Percentiles rank a stretch among this genome's conserved stretches.
Evolutionary conservation across 768 basidiomycete species (phyloP).

Genomic region (Trametes maxima): DNA sequence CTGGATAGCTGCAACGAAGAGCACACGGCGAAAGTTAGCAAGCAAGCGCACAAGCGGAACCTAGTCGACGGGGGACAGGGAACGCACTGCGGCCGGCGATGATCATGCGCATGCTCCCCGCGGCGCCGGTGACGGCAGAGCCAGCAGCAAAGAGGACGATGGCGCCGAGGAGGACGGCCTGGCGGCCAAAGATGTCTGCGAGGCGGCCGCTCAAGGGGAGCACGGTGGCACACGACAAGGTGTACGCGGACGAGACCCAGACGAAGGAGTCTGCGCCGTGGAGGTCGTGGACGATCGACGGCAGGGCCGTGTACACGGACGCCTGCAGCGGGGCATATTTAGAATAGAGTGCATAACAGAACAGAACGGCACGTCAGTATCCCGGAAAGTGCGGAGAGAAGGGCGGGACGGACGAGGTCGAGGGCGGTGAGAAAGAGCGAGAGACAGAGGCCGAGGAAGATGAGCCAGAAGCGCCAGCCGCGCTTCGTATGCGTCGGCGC

Average conservation of each 20-base stretch:
- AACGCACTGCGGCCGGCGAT: slow-evolving; percentile 38
- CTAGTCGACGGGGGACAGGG: too few relatives aligned
- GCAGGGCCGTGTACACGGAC: slow-evolving; percentile 29
- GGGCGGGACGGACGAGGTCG: slow-evolving; percentile 15
- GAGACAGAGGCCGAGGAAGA: slow-evolving; percentile 21
- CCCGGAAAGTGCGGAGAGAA: not conserved
- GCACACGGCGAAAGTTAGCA: too few relatives aligned
- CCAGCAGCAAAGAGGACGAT: slow-evolving; percentile 42
- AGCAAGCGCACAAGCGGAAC: not conserved
- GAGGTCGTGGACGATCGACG: slow-evolving; percentile 24
- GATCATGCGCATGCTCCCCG: slow-evolving; percentile 41
- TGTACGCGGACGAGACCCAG: slow-evolving; percentile 36
- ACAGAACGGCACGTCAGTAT: not conserved
- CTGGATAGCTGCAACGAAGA: slow-evolving; percentile 22
- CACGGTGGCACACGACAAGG: slow-evolving; percentile 39
- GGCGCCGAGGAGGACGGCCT: slow-evolving; percentile 33
- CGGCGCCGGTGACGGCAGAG: slow-evolving; percentile 41
- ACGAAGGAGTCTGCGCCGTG: slow-evolving; percentile 31
- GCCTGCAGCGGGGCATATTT: slow-evolving; percentile 19
- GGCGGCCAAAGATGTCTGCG: slow-evolving; percentile 40
- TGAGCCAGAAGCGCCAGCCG: slow-evolving; percentile 19
- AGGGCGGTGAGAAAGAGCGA: slow-evolving; percentile 26
- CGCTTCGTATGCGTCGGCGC: slow-evolving; percentile 2
- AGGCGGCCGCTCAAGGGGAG: slow-evolving; percentile 38
- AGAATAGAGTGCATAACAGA: too few relatives aligned